Conservation (phyloP, 495 filamentous ascomycete species). For the Xylaria curta region DNA sequence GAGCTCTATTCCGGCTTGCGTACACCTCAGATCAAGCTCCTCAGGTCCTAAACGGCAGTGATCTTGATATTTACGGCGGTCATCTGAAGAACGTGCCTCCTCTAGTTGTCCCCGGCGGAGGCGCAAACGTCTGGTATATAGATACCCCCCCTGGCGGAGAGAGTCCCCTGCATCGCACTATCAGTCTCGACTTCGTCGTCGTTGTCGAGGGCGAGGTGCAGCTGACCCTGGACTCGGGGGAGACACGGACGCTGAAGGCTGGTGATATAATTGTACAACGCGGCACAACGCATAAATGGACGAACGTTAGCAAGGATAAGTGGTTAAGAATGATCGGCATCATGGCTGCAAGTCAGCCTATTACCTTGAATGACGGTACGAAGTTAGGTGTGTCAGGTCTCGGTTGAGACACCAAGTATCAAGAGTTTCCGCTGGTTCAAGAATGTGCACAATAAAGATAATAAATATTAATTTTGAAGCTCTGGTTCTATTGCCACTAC, state of each 20-base stretch:
- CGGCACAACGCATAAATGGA: constrained; percentile 67
- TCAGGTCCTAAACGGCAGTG: constrained; percentile 17
- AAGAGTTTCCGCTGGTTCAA: no score
- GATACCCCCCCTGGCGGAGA: constrained; percentile 42
- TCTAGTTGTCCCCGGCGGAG: constrained; percentile 29
- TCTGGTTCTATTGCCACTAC: not conserved
- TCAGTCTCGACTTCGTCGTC: constrained; percentile 69
- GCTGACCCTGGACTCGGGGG: constrained; percentile 63
- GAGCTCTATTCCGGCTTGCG: constrained; percentile 12
- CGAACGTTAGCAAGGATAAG: constrained; percentile 58
- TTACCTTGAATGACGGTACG: constrained; percentile 40
- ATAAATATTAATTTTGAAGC: not conserved
- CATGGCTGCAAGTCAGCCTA: constrained; percentile 51
- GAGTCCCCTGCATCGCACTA: constrained; percentile 64
- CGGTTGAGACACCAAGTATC: no score
- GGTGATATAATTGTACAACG: constrained; percentile 66
- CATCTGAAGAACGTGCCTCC: constrained; percentile 3
- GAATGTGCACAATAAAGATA: not conserved
- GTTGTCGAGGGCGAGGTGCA: constrained; percentile 68
- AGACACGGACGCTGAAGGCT: constrained; percentile 54
- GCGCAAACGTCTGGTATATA: not conserved
- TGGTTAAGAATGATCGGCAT: constrained; percentile 65
- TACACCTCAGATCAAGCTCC: constrained; percentile 18
- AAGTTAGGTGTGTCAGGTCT: constrained; percentile 24
- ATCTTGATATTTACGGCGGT: constrained; percentile 4